Conservation (phyloP, 768 basidiomycete genomes). For the Dictyophora rubrovolvata region DNA sequence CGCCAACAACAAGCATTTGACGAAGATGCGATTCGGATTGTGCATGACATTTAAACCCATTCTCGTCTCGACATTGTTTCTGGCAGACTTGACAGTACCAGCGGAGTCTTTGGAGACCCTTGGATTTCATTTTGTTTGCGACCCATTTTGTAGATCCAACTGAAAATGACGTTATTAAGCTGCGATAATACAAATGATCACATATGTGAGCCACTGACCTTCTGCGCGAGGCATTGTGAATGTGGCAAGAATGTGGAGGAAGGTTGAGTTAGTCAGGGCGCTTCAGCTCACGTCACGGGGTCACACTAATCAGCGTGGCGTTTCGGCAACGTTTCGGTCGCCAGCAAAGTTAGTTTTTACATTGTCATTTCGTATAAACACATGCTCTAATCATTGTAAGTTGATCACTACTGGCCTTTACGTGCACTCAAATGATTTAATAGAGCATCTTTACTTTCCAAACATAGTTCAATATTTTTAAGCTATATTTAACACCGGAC, state of each 20-base stretch:
- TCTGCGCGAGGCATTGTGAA: slow-evolving; percentile 72
- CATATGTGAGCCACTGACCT: slow-evolving; percentile 35
- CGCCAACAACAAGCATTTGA: slow-evolving; percentile 96
- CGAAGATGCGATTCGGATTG: slow-evolving; percentile 84
- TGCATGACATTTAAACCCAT: slow-evolving; percentile 95
- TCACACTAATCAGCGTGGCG: too few relatives aligned
- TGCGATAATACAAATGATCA: neutral
- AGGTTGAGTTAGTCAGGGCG: too few relatives aligned
- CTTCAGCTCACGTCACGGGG: too few relatives aligned
- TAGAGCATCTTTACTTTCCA: too few relatives aligned
- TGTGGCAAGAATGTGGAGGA: neutral
- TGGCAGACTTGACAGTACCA: slow-evolving; percentile 99
- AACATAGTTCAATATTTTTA: too few relatives aligned
- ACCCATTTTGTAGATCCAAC: slow-evolving; percentile 84
- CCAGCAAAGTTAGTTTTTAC: too few relatives aligned
- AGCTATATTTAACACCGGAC: too few relatives aligned
- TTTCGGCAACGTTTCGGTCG: too few relatives aligned
- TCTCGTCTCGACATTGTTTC: slow-evolving; percentile 98
- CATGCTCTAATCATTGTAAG: too few relatives aligned
- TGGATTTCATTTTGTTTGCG: slow-evolving; percentile 96
- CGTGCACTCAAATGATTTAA: too few relatives aligned
- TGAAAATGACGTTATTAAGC: slow-evolving; percentile 18
- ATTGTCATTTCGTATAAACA: too few relatives aligned
- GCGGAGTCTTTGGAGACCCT: slow-evolving; percentile 87
- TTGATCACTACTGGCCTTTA: too few relatives aligned